Base-by-base conservation (phyloP, 306 rosid species). In the Cucurbita ficifolia region DNA sequence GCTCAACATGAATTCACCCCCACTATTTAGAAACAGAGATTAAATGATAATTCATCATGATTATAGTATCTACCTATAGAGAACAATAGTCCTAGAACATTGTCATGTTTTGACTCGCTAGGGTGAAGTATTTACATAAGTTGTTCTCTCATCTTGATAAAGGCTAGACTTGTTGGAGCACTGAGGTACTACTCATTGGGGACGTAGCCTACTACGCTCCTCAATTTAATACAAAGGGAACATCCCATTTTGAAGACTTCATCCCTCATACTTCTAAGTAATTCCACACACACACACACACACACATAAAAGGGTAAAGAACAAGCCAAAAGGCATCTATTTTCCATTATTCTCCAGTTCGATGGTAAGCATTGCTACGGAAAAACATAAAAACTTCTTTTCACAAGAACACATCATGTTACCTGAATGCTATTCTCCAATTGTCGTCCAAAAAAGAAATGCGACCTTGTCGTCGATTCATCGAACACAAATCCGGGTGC, bases 401-500 rank as follows among this genome's bases (percentile, higher is more conserved):
- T 36, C 14, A 52, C 10, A 38, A 10, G 12, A 36, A 71, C 33
- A 72, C 33, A 54, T 35, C 43, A 19, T 6, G 70, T 55, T 62
- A 83, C 87, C 85, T 21, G 79, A 46, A 81, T 79, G 76, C 87
- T 77, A 75, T 83, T 83, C 77, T n/a, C 76, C 72, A 86, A 33
- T 75, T 86, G 89, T 46, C 84, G 81, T 43, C 82, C 82, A 62
- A 46, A 75, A 75, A 75, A 75, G 78, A 75, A 73, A 84, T 80
- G 72, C 81, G 86, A 86, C 53, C 82, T 83, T 43, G 85, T 81
- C 10, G 85, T 79, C 14, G 78, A 51, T 80, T 79, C 87, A 57
- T 83, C 83, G 73, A 86, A 83, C 56, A 64, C 84, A 73, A 83
- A 86, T 6, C 82, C 79, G 18, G 87, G 89, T 46, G 76, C 76